Evolutionary conservation across 2,329 filamentous ascomycete genomes (phyloP).

Genomic region (Cordyceps fumosorosea): DNA sequence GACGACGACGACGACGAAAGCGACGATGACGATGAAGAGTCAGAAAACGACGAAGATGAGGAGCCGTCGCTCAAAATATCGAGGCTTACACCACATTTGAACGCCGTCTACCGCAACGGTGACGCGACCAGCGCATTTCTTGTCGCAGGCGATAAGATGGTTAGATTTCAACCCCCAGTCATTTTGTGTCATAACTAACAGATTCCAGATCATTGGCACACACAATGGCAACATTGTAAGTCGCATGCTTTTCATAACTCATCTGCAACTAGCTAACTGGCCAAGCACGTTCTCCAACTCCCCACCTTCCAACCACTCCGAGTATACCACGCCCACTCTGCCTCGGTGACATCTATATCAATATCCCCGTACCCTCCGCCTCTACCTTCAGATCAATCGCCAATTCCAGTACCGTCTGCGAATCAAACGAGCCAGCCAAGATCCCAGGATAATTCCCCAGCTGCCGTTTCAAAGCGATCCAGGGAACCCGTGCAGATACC

Average conservation of each 20-base stretch:
- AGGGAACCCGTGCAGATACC: constrained; percentile 54
- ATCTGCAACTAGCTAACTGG: constrained; percentile 22
- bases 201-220: constrained; percentile 72
- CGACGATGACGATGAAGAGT: constrained; percentile 40
- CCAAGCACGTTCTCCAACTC: constrained; percentile 75
- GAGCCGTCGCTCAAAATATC: constrained; percentile 93
- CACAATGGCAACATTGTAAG: constrained; percentile 94
- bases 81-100: constrained; percentile 73
- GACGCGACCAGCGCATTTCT: constrained; percentile 90
- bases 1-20: constrained; percentile 27
- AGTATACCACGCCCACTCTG: constrained; percentile 87
- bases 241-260: constrained; percentile 14
- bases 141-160: constrained; percentile 95
- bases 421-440: constrained; percentile 22
- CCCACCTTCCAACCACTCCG: constrained; percentile 75
- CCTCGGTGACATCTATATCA: constrained; percentile 83
- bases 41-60: constrained; percentile 70
- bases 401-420: constrained; percentile 17
- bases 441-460: constrained; percentile 36
- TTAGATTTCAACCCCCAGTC: constrained; percentile 32
- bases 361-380: constrained; percentile 74
- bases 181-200: constrained; percentile 23
- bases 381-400: constrained; percentile 16
- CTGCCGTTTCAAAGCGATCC: constrained; percentile 43
- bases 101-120: constrained; percentile 81